phyloP scores from a whole-genome alignment of 352 stramenopile species.

The Plasmopara viticola region DNA sequence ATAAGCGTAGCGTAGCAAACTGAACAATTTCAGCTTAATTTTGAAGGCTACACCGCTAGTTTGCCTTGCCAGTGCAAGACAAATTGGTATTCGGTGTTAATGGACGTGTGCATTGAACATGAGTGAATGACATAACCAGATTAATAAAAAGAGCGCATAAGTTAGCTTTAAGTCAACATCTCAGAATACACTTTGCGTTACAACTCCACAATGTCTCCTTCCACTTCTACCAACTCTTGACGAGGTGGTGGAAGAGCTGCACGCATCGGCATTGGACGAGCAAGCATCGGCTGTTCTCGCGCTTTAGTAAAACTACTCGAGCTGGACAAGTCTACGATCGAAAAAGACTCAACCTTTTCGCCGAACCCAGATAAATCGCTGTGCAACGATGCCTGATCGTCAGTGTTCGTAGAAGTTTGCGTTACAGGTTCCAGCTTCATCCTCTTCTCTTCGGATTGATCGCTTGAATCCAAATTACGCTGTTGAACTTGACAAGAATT shows the following conservation, averaged over 20 bases:
- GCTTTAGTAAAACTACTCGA: background rate
- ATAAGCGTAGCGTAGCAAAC: conserved; percentile 23
- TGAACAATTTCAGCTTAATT: too few relatives aligned
- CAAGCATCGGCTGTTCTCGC: conserved; percentile 28
- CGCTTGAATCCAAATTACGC: background rate
- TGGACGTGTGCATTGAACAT: too few relatives aligned
- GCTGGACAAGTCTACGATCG: too few relatives aligned
- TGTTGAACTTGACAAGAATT: conserved; percentile 9
- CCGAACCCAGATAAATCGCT: too few relatives aligned
- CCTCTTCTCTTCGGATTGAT: conserved; percentile 1
- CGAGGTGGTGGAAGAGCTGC: conserved; percentile 27
- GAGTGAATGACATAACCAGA: too few relatives aligned
- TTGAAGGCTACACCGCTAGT: too few relatives aligned
- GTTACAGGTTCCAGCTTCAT: conserved; percentile 3
- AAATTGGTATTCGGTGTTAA: too few relatives aligned
- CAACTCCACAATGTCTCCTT: conserved; percentile 58
- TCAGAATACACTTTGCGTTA: conserved; percentile 7
- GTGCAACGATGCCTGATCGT: background rate
- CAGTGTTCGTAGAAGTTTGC: background rate
- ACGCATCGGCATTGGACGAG: too few relatives aligned
- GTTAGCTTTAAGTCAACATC: background rate
- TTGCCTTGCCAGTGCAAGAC: too few relatives aligned
- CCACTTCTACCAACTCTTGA: conserved; percentile 46
- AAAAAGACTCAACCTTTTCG: conserved; percentile 4
- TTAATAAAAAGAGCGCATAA: too few relatives aligned